Evolutionary conservation across 345 rosid genomes (phyloP).

Genomic region (Nasturtium officinale): DNA sequence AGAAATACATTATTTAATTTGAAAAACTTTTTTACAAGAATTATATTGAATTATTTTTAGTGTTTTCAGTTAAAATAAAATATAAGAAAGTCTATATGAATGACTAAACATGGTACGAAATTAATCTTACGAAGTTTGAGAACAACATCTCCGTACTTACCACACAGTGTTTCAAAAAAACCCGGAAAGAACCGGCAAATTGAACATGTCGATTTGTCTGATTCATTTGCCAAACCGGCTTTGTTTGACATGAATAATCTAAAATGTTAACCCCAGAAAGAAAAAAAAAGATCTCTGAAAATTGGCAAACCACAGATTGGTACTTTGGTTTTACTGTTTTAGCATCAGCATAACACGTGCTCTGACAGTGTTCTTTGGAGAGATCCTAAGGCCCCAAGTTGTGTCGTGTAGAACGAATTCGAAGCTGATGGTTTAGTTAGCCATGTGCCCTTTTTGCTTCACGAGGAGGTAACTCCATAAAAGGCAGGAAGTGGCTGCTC

Average conservation of each 20-base stretch:
- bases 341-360: constrained; percentile 7
- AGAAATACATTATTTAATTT: no score
- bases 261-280: not conserved
- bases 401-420: constrained; percentile 21
- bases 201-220: not conserved
- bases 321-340: no score
- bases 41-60: no score
- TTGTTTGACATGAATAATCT: not conserved
- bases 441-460: constrained; percentile 23
- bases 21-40: no score
- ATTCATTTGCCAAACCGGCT: not conserved
- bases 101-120: no score
- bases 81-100: no score
- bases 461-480: constrained; percentile 26
- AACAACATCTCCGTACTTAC: not conserved
- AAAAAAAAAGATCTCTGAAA: no score
- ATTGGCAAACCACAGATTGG: not conserved
- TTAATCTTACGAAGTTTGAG: not conserved
- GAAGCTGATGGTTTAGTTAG: constrained; percentile 4
- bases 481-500: constrained; percentile 14
- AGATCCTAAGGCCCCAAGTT: not conserved
- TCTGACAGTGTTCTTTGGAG: not conserved
- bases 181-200: not conserved
- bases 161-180: not conserved
- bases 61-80: no score